Evolutionary conservation across 2,329 filamentous ascomycete genomes (phyloP), one percentile per base, ranked within the genome.

Genomic region (Colletotrichum brevisporum): DNA sequence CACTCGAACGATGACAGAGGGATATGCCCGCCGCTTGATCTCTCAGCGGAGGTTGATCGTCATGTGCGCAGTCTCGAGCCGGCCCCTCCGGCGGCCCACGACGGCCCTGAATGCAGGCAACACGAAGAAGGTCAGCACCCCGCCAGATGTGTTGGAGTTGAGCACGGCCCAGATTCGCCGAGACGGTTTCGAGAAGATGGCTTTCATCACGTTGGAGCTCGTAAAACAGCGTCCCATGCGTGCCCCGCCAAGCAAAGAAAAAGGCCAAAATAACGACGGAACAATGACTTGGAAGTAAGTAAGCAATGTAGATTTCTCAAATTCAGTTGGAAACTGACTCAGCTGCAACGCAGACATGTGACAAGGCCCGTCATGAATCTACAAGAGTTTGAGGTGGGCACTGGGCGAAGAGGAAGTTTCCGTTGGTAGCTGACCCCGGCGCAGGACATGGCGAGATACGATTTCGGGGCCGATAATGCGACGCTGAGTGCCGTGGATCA

Each of bases 221-320:
- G 36, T 57, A 3, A 57, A 41, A 21, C 45, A 27, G 54, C 54
- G n/a, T 15, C 31, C 27, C 2, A 26, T 6, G 5, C 54, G 39
- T 4, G 39, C 4, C 13, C 36, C 54, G 24, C n/a, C 36, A 21
- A 10, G 24, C 18, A 15, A 24, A 6, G 31, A 21, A 21, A 10
- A 45, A 43, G 8, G 45, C n/a, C 45, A 48, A 48, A 48, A 16
- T 2, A 10, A 16, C 12, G 43, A 15, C 6, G 18, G 45, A 18
- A 24, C n/a, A 16, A 57, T 57, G 54, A 43, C 13, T 3, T 57
- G 54, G 54, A 57, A 26, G 54, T 57, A 36, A 45, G 54, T 9
- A 2, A 13, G 39, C 39, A 43, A 43, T 1, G 1, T 3, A 5
- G 16, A 1, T 24, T 41, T 13, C 16, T 26, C 10, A 5, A 1